These are phyloP conservation scores for Aspergillus pseudoviridinutans DNA, from an alignment of 2,329 filamentous ascomycete genomes.

Conservation along the genomic window DNA sequence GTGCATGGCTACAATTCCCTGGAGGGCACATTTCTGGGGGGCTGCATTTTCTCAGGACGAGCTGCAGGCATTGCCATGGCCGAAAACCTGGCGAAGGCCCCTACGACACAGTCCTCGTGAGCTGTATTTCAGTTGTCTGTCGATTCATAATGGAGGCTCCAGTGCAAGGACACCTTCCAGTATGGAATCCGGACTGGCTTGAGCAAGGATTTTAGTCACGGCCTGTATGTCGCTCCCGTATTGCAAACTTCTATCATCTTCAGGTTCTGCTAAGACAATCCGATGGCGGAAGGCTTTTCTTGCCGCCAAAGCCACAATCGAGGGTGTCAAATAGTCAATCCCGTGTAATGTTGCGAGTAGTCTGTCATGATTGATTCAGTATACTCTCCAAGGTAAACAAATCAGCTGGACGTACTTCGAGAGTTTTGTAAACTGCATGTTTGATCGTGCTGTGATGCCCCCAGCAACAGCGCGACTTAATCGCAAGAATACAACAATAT, in stretches of 20 bases:
- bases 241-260: conserved; percentile 80
- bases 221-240: conserved; percentile 80
- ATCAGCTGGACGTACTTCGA: conserved; percentile 45
- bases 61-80: conserved; percentile 53
- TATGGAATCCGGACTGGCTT: conserved; percentile 52
- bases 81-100: neutral
- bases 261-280: conserved; percentile 64
- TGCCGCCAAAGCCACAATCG: conserved; percentile 75
- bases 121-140: neutral
- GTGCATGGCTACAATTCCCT: conserved; percentile 61
- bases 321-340: conserved; percentile 76
- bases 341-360: conserved; percentile 74
- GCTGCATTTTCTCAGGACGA: conserved; percentile 60
- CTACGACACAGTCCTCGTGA: neutral
- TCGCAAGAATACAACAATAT: conserved; percentile 81
- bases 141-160: conserved; percentile 50
- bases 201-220: conserved; percentile 63
- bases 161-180: conserved; percentile 58
- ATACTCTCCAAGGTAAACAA: neutral
- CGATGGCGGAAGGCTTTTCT: conserved; percentile 87
- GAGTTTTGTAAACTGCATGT: conserved; percentile 69
- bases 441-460: conserved; percentile 74
- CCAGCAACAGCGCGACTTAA: conserved; percentile 79
- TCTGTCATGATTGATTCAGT: conserved; percentile 7
- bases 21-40: conserved; percentile 60